Base-by-base conservation (phyloP, 2,329 filamentous ascomycete species). In the Fusarium succisae region DNA sequence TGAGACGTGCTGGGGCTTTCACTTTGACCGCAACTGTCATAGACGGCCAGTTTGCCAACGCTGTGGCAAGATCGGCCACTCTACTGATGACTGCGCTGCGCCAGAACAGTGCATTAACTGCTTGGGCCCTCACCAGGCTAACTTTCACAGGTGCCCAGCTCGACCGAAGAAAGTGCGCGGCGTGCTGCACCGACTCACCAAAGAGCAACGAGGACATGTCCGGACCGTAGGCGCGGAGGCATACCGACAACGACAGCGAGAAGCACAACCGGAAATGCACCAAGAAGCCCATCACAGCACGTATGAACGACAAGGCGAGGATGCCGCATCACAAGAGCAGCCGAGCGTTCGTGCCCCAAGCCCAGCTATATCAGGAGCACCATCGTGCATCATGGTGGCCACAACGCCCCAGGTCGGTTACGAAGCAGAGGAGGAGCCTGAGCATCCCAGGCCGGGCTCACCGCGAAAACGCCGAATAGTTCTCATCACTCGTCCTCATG, bases 271-370 rank as follows among this genome's bases (percentile, higher is more conserved):
- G 15, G 35, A 9, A 17, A 9, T 8, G 28, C 28, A 8, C 3
- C 8, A 8, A 3, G 8, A 28, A 28, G 3, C 8, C 8, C 28
- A 28, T 1, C 7, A 28, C 1, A 3, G 28, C 8, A 9, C 8
- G 28, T 3, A 3, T 28, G 8, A 28, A 3, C 28, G 8, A 9
- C 8, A 3, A 28, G 3, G 8, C 3, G 28, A 1, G 8, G 28
- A 28, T 9, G 8, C 9, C 8, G 3, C 8, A 28, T 9, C 3
- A 28, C 8, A 28, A 8, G 28, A 9, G 3, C 28, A 28, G 28
- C 28, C 28, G 3, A 9, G 3, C 28, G 8, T 1, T 28, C 8
- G 8, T 9, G 28, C 28, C 1, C 28, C 28, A 1, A 28, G 28
- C 8, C 28, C 28, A 28, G 28, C 28, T 28, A 3, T 9, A 9